These are phyloP conservation scores for Venturia asperata DNA, from an alignment of 2,329 filamentous ascomycete species.

Conservation along the genomic window DNA sequence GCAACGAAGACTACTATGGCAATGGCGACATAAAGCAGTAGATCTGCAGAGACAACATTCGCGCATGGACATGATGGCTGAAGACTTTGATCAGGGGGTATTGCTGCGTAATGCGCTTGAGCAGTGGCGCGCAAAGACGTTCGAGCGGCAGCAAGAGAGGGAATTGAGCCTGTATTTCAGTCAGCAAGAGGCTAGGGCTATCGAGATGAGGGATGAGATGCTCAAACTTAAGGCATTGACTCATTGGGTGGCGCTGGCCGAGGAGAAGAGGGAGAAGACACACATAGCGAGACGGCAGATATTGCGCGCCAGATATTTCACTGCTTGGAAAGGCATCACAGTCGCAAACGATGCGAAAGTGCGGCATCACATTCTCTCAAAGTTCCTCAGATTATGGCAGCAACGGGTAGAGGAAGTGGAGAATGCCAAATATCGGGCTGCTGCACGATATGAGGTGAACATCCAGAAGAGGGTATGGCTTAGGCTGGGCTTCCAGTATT, in stretches of 20 bases:
- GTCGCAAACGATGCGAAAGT: conserved; percentile 51
- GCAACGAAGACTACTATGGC: conserved; percentile 32
- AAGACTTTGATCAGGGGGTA: conserved; percentile 19
- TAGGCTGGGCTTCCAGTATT: conserved; percentile 27
- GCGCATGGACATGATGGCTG: conserved; percentile 26
- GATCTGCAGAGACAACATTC: conserved; percentile 26
- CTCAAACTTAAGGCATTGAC: conserved; percentile 57
- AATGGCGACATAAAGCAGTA: conserved; percentile 42
- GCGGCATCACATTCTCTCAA: conserved; percentile 45
- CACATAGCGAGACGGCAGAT: conserved; percentile 63
- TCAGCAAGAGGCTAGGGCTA: conserved; percentile 51
- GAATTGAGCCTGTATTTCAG: conserved; percentile 14
- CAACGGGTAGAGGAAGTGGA: conserved; percentile 34
- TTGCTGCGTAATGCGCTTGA: conserved; percentile 20
- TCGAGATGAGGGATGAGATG: conserved; percentile 57
- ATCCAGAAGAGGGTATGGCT: conserved; percentile 31
- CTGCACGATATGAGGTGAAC: conserved; percentile 29
- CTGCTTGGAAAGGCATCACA: conserved; percentile 61
- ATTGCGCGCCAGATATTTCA: conserved; percentile 60
- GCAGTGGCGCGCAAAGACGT: conserved; percentile 1
- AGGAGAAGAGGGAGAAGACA: conserved; percentile 59
- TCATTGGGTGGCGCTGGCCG: conserved; percentile 61
- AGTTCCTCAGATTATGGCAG: conserved; percentile 50
- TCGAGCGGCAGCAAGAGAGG: conserved; percentile 9
- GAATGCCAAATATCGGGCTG: conserved; percentile 30